Base-by-base conservation (phyloP, 1,284 basidiomycete genomes). In the Peniophora sp. region DNA sequence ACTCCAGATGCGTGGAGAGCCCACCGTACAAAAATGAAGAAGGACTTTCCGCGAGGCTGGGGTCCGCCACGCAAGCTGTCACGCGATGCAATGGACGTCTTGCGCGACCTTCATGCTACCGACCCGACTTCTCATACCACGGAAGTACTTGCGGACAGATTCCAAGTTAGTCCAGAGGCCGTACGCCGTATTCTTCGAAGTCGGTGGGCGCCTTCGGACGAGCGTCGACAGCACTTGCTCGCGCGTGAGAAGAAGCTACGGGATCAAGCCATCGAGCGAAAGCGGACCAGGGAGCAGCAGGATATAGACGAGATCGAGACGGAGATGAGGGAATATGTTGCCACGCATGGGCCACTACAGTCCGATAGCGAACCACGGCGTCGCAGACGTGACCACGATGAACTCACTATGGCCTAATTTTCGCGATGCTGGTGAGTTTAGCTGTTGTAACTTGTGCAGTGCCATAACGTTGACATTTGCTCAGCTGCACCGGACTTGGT, bases 41-140 rank as follows among this genome's bases (percentile, higher is more conserved):
- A 76, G 55, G 61, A 66, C 6, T 92, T 88, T 62, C 89, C 89
- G 14, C 69, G 75, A 9, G 89, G 89, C 24, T 97, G 94, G 93
- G 71, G 76, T 47, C 93, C 93, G 8, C 87, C 87, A 45, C 86
- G 84, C 60, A 93, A 91, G 64, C 67, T 97, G 50, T 92, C 90
- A n/a, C 80, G 88, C 53, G 86, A 92, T 54, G 91, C 92, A 24
- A 97, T 97, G 92, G 85, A 88, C 52, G 85, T 85, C 24, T 64
- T 97, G 54, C 82, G 89, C 35, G 73, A 81, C 47, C 71, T 97
- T 55, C 80, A 95, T 65, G 64, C 68, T 36, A 65, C 82, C 45
- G 83, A 96, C 63, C 85, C 87, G 3, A 72, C 73, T 47, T 76
- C 69, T 32, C 93, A 88, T 68, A 78, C 77, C 23, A 86, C 84